A percentile compares a stretch with the other conserved stretches of the same genome.
Conservation (phyloP, 1,284 basidiomycete genomes). For the Somion occarium region DNA sequence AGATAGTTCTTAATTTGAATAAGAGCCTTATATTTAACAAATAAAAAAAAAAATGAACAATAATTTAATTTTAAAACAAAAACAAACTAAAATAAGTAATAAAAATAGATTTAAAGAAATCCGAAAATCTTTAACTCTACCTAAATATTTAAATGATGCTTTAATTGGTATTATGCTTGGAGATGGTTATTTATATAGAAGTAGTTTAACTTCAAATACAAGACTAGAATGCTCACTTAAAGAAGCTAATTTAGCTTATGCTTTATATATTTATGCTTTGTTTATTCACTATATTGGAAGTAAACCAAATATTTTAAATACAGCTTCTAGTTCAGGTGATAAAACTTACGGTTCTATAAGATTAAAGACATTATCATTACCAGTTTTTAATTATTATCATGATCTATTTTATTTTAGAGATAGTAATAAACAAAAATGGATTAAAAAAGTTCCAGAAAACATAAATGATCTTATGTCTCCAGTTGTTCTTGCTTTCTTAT, state of each 20-base stretch:
- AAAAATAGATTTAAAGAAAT: background rate
- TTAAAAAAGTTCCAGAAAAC: constrained; percentile 1
- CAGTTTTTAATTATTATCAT: constrained; percentile 2
- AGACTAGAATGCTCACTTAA: background rate
- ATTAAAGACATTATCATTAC: constrained; percentile 3
- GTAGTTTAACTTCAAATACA: background rate
- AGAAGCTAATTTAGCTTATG: background rate
- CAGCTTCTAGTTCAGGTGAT: background rate
- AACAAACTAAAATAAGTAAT: background rate
- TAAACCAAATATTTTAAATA: background rate
- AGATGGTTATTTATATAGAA: background rate
- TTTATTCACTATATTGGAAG: background rate
- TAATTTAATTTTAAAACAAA: background rate
- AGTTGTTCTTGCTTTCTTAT: constrained; percentile 1
- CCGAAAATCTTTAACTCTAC: no score
- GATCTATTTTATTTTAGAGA: constrained; percentile 1
- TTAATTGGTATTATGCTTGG: background rate
- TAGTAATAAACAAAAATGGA: background rate
- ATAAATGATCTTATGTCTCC: constrained; percentile 1
- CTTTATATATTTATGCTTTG: background rate
- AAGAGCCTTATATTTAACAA: background rate
- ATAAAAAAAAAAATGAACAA: background rate
- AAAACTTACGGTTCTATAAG: constrained; percentile 4
- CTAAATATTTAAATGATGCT: background rate
- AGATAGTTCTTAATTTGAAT: no score